Base-by-base conservation (phyloP, 257 asterid genomes). In the Paulownia fortunei region DNA sequence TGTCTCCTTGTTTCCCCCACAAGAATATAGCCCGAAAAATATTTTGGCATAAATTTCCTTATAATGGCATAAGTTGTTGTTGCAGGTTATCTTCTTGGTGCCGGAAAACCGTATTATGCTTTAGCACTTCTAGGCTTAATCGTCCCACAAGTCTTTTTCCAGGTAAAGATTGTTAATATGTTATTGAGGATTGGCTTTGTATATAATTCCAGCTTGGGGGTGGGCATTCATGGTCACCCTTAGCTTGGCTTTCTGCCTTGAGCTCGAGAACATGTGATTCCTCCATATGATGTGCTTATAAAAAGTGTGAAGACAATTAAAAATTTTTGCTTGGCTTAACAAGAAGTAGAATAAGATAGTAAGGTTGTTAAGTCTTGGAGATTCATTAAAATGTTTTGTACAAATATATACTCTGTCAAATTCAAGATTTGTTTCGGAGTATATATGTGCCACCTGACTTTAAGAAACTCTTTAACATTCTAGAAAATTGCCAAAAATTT, bases 111-210 rank as follows among this genome's bases (percentile, higher is more conserved):
- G 6, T 91, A 82, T 67, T 93, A 95, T 71, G 99, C 97, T 13
- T 74, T 93, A 56, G 96, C 99, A 36, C 97, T 95, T 42, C 73
- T 90, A 4, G 99, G 97, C 72, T 84, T 93, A 69, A 91, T 90
- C 8, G 87, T 73, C 42, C 99, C 99, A 37, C 98, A 95, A 90
- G 88, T 95, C 21, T 95, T 95, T 81, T 95, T 95, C 89, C 99
- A 95, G 98, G 99, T 90, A 88, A 86, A 77, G 47, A 39, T 63
- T 56, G 56, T 54, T 37, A 8, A 64, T 55, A 71, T 62, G 6
- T n/a, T n/a, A 12, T 80, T 10, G n/a, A 46, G 42, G 47, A 39
- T 64, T 27, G 2, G 19, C 39, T 26, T 30, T 16, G 26, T 62
- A 21, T 63, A 7, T n/a, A 15, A 16, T 2, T 15, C n/a, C n/a